Base-by-base conservation (phyloP, 2,329 filamentous ascomycete species). In the Aspergillus ibericus region DNA sequence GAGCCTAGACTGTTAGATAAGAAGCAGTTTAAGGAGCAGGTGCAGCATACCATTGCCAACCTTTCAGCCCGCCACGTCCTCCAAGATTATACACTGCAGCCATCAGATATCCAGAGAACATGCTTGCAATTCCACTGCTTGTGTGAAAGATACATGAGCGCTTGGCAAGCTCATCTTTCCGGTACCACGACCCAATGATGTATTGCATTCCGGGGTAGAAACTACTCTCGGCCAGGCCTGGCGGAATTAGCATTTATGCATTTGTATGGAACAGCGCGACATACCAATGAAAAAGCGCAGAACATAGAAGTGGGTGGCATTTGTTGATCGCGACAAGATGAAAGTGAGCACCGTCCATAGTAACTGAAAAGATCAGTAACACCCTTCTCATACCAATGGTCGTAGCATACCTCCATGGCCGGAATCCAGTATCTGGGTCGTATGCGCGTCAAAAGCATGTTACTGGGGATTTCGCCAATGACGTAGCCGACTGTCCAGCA, bases 401-500 rank as follows among this genome's bases (percentile, higher is more conserved):
- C 8, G 22, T 9, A 15, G 13, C 40, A 74, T 70, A 70, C 74
- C 65, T 83, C 81, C 64, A 77, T 77, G 1, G 73, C 68, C 1
- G 80, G 81, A 51, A 83, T 78, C 79, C 79, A 82, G 52, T 78
- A 75, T 13, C 75, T 72, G 2, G 81, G 80, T 8, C 76, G 75
- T 13, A 83, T 66, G 9, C 77, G 75, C 1, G 81, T 84, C 5
- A 85, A 70, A 6, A 83, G 71, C 9, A 85, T 74, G 58, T 84
- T 83, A 47, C 75, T 80, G 1, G 81, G 81, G 12, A 83, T 76
- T 56, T 82, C 74, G 3, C 80, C 80, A 50, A 88, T 75, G 0
- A 85, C 81, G 62, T 88, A 88, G 8, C 85, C 85, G 0, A 84
- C 78, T 0, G 83, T 86, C 77, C 85, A 88, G 27, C 78, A 80